Percentiles rank a stretch among this genome's conserved stretches.
These are phyloP conservation scores for Cutaneotrichosporon cyanovorans DNA, from an alignment of 1,284 basidiomycete genomes.

Conservation along the genomic window DNA sequence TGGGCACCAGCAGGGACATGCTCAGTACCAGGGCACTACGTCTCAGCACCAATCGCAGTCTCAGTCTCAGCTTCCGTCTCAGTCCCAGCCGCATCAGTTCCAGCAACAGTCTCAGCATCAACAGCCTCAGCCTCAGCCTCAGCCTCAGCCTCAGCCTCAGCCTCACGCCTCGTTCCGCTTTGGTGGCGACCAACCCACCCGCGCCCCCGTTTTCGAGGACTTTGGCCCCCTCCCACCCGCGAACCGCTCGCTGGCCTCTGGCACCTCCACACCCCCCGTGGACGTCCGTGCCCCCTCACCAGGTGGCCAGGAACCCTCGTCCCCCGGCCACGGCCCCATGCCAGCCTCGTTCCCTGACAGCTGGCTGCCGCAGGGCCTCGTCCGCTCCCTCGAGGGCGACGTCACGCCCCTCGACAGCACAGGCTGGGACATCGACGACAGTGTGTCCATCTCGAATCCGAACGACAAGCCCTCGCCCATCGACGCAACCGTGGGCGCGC, in stretches of 20 bases:
- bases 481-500: no score
- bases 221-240: constrained; percentile 42
- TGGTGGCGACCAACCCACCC: no score
- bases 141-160: no score
- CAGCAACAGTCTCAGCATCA: constrained; percentile 17
- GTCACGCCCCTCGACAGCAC: constrained; percentile 33
- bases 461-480: no score
- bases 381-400: constrained; percentile 44
- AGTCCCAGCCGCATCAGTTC: no score
- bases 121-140: no score
- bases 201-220: constrained; percentile 45
- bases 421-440: constrained; percentile 8
- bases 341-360: constrained; percentile 44
- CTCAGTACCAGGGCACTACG: no score
- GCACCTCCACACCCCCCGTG: constrained; percentile 6
- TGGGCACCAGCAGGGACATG: no score
- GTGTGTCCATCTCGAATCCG: no score
- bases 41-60: no score
- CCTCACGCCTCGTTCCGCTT: constrained; percentile 17
- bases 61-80: no score
- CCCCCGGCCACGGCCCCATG: constrained; percentile 38
- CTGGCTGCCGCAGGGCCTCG: constrained; percentile 43
- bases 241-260: constrained; percentile 9
- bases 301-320: constrained; percentile 34
- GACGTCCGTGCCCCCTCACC: neutral